Evolutionary conservation across 2,329 filamentous ascomycete species (phyloP).

Genomic region (Rutstroemia sydowiana): DNA sequence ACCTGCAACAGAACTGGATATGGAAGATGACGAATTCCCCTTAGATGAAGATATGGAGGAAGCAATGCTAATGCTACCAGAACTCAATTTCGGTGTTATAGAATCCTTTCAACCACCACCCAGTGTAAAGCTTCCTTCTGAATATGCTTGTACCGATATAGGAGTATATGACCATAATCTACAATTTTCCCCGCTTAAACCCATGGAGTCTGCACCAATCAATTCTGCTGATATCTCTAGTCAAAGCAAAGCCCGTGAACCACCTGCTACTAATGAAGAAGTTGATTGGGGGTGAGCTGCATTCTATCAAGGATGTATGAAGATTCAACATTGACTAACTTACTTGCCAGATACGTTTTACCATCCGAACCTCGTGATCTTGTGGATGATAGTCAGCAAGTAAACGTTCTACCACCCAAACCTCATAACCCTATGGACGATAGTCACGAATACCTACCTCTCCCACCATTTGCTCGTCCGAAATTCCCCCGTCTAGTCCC

Average conservation of each 20-base stretch:
- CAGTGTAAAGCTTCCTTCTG: conserved; percentile 15
- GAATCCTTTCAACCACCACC: conserved; percentile 18
- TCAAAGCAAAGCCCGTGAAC: not conserved
- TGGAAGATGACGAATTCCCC: conserved; percentile 22
- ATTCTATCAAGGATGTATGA: not conserved
- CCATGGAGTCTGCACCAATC: not conserved
- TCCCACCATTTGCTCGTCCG: conserved; percentile 41
- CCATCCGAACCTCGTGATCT: not conserved
- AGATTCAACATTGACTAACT: not conserved
- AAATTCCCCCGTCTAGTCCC: conserved; percentile 42
- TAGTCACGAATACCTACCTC: conserved; percentile 24
- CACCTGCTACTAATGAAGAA: conserved; percentile 3
- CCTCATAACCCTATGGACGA: conserved; percentile 17
- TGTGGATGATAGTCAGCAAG: not conserved
- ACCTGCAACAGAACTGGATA: not conserved
- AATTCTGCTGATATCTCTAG: conserved; percentile 14
- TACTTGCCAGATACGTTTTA: not conserved
- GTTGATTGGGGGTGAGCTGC: conserved; percentile 1
- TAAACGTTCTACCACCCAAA: not conserved
- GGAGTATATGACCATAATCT: conserved; percentile 25
- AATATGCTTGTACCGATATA: conserved; percentile 10
- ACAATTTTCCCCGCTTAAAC: conserved; percentile 22
- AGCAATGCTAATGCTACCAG: conserved; percentile 21
- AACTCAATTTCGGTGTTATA: conserved; percentile 6
- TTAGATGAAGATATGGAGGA: conserved; percentile 22